Base-by-base conservation (phyloP, 768 basidiomycete genomes). In the Fomitopsis serialis region DNA sequence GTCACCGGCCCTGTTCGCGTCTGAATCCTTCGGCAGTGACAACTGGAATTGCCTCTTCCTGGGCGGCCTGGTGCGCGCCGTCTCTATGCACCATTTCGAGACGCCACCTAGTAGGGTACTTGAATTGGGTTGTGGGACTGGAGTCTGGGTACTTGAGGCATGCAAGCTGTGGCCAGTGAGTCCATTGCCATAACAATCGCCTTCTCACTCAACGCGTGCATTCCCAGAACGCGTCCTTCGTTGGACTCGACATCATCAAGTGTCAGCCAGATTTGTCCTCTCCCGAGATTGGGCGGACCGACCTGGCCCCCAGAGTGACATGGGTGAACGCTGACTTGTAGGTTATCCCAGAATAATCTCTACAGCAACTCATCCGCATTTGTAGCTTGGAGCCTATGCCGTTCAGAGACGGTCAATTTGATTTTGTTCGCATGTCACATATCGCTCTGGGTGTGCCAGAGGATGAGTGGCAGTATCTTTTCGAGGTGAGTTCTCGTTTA, bases 311-410 rank as follows among this genome's bases (percentile, higher is more conserved):
- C 10, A 77, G 86, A 49, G 63, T 88, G 13, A 71, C 72, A 63
- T 89, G 87, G 87, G 74, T 84, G 0, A 80, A 82, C 52, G 84
- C 81, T 36, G 83, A 87, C 61, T 63, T 89, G 87, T 87, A 58
- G 44, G 77, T 68, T 22, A 34, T 45, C 55, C 46, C 34, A 36
- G 53, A 22, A 8, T 37, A 25, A 44, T 45, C 21, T 24, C 42
- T 15, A 10, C 37, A 46, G 40, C 29, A 45, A 52, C 44, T 34
- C 43, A 50, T 42, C 47, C 43, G 29, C n/a, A 17, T 15, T 23
- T 17, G 25, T 54, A 89, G 87, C 36, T 72, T 89, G 43, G 82
- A 88, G 25, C 75, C 75, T 15, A 65, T 89, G 21, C 86, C 86
- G 0, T 89, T 87, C 58, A 70, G 71, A 3, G 61, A 76, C 0